Evolutionary conservation across 2,329 filamentous ascomycete genomes (phyloP).

Genomic region (Chaetothyriales sp.): DNA sequence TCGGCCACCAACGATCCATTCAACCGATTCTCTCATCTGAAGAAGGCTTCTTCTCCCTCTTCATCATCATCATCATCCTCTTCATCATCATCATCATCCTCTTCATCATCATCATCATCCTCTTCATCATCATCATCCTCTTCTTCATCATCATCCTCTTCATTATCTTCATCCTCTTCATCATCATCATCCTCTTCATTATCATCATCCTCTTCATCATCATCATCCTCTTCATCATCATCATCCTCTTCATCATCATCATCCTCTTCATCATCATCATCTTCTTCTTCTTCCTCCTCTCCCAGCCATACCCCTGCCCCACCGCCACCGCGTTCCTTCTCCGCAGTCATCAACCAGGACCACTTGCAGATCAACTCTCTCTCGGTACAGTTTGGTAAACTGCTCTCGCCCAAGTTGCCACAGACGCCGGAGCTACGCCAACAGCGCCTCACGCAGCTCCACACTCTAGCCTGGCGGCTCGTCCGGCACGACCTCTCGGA

Average conservation of each 20-base stretch:
- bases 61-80: too few relatives aligned
- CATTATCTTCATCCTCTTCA: not conserved
- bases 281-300: not conserved
- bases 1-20: too few relatives aligned
- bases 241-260: too few relatives aligned
- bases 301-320: not conserved
- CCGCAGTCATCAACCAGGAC: conserved; percentile 14
- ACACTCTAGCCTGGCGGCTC: conserved; percentile 12
- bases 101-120: too few relatives aligned
- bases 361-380: conserved; percentile 60
- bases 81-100: too few relatives aligned
- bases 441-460: conserved; percentile 21
- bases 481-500: conserved; percentile 16
- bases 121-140: too few relatives aligned
- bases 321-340: conserved; percentile 9
- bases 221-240: too few relatives aligned
- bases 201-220: too few relatives aligned
- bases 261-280: too few relatives aligned
- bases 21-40: too few relatives aligned
- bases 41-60: too few relatives aligned
- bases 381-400: conserved; percentile 66
- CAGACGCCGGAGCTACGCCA: conserved; percentile 22
- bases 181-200: too few relatives aligned
- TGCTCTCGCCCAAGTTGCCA: conserved; percentile 31
- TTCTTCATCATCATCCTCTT: not conserved